Evolutionary conservation across 495 filamentous ascomycete genomes (phyloP).

Genomic region (Aspergillus cavernicola): DNA sequence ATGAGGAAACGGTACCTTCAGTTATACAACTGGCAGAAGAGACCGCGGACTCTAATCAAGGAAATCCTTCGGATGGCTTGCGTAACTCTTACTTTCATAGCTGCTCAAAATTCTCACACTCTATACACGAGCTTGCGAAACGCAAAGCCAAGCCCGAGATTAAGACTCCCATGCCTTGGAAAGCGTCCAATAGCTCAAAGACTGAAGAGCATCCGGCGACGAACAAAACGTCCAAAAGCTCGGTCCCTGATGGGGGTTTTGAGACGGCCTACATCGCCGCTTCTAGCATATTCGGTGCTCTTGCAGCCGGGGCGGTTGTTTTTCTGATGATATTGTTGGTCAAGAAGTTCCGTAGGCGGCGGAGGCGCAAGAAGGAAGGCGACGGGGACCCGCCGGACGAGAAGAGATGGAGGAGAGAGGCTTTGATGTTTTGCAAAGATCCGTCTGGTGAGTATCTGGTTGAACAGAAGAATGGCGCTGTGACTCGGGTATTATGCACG

Average conservation of each 20-base stretch:
- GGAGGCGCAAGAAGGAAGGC: slow-evolving; percentile 6
- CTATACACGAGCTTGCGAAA: not conserved
- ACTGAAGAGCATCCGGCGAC: not conserved
- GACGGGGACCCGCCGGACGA: not conserved
- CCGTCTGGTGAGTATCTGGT: slow-evolving; percentile 12
- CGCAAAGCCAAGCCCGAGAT: not conserved
- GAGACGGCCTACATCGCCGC: slow-evolving; percentile 23
- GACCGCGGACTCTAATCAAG: not conserved
- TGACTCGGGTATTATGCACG: slow-evolving; percentile 17
- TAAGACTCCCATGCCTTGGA: not conserved
- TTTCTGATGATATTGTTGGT: slow-evolving; percentile 15
- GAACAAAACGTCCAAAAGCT: slow-evolving; percentile 2
- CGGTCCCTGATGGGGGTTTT: slow-evolving; percentile 15
- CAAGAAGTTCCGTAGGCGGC: slow-evolving; percentile 11
- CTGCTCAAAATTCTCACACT: not conserved
- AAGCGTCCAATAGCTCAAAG: not conserved
- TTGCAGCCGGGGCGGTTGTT: slow-evolving; percentile 13
- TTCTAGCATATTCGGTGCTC: slow-evolving; percentile 11
- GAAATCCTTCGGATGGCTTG: not conserved
- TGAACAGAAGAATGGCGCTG: slow-evolving; percentile 12
- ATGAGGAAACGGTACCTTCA: not conserved
- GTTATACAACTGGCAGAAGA: not conserved
- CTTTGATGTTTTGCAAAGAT: slow-evolving; percentile 14
- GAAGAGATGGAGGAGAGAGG: slow-evolving; percentile 11
- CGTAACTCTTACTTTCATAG: not conserved